phyloP scores from a whole-genome alignment of 768 basidiomycete genomes.

The Steccherinum ochraceum region DNA sequence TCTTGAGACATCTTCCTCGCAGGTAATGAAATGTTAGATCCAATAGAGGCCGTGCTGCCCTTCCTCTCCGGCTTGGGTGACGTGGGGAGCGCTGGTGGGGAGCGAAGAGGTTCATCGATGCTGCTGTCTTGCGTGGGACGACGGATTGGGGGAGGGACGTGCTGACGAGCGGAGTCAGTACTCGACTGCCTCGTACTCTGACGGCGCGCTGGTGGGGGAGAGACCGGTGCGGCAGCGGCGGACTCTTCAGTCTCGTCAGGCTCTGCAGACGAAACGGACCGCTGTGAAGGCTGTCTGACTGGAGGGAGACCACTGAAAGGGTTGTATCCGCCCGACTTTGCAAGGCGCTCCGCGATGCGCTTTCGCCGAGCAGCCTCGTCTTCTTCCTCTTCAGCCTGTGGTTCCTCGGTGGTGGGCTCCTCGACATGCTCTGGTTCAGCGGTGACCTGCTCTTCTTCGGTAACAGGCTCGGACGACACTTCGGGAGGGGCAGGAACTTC shows the following conservation, averaged over 20 bases:
- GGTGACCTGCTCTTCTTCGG: not conserved
- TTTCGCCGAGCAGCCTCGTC: conserved; percentile 49
- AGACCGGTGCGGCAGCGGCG: conserved; percentile 8
- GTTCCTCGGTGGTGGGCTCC: not conserved
- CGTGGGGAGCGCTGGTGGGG: conserved; percentile 4
- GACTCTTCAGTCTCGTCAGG: not conserved
- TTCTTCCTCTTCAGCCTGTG: conserved; percentile 27
- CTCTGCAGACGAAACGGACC: conserved; percentile 5
- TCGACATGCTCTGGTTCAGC: not conserved
- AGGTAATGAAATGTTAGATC: conserved; percentile 8
- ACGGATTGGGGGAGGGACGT: not conserved
- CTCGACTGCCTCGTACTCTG: not conserved
- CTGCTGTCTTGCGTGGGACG: not conserved
- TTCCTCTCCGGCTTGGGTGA: conserved; percentile 16
- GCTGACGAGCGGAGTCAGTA: conserved; percentile 5
- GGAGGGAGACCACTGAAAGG: conserved; percentile 39
- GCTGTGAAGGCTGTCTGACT: not conserved
- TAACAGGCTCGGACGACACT: not conserved
- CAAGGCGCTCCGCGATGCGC: conserved; percentile 52
- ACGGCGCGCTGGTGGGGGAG: no score
- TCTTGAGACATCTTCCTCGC: conserved; percentile 17
- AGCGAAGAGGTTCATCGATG: not conserved
- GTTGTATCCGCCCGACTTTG: conserved; percentile 58
- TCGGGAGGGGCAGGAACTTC: not conserved
- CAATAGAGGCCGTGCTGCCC: conserved; percentile 14